Evolutionary conservation across 257 asterid genomes (phyloP), one percentile per base, ranked within the genome.

Genomic region (Verbena officinalis): DNA sequence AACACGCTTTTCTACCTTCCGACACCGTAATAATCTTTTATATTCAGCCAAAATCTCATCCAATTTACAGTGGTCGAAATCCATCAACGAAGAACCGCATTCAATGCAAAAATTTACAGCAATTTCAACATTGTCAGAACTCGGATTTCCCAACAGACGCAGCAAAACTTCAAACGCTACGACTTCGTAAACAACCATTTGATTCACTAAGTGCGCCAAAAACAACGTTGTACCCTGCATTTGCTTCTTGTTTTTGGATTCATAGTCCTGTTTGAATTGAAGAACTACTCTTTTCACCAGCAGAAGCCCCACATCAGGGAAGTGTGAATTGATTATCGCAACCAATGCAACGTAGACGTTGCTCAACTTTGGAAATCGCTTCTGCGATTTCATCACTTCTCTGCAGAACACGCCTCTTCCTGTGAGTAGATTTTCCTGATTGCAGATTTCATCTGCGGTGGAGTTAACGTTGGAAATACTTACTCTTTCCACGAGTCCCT

Each of bases 191-290:
- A 64, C 81, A 30, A 80, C 81, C 3, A 9, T 9, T 9, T 74
- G 86, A 12, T 81, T 81, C 62, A 77, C 70, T 3, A 81, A 12
- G 4, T 77, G 75, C 0, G 73, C 83, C 43, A 81, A 15, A 33
- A 81, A 78, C 8, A 22, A 31, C 40, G 75, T 36, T 1, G 57
- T 6, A 4, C 1, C 23, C 21, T 10, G 42, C 73, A 77, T 10
- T 19, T 2, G 42, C 1, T 12, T 6, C 79, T 22, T 57, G 62
- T 70, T 43, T 0, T 36, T 11, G 54, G 36, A 0, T 0, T 56
- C 73, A 43, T 22, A 56, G 14, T 40, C 67, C 38, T 42, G 19
- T 13, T 19, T 77, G 69, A 80, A 74, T 30, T 56, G 63, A 21
- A 77, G 7, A 19, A 70, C 65, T 0, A 69, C 45, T 22, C 83